Evolutionary conservation across 2,329 filamentous ascomycete genomes (phyloP), one percentile per base, ranked within the genome.

Genomic region (Cordyceps farinosa): DNA sequence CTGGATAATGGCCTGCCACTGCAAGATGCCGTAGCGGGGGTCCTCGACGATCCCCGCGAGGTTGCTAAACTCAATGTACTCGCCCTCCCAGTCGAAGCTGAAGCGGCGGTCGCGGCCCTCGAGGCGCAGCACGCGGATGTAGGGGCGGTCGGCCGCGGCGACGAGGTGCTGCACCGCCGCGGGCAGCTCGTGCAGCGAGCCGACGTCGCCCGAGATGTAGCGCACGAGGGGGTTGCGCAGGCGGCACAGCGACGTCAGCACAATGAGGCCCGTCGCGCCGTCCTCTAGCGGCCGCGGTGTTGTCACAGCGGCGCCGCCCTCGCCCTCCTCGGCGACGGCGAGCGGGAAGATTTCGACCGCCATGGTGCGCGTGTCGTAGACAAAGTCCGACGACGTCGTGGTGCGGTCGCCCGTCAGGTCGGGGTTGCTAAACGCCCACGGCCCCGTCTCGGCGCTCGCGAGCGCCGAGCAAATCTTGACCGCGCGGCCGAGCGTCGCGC

Each of bases 171-270:
- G 45, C 2, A 68, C 64, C 0, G 64, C 5, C 0, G 70, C 59
- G 0, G 77, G 71, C 0, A 80, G 63, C 1, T 70, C 51, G 38
- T 78, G 77, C 0, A 81, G 45, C 0, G 77, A 79, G 0, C 75
- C 77, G 1, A 80, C 29, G 34, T 81, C 79, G 0, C 78, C 78
- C 0, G 75, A 77, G 3, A 78, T 63, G 58, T 80, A 81, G 34
- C 79, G 75, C 1, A 81, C 70, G 0, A 81, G 67, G 0, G 79
- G 79, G 11, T 82, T 77, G 0, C 77, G 73, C 2, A 79, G 65
- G 1, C 77, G 73, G 29, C 74, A 71, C 0, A 81, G 70, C 0
- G 75, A 79, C 0, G 79, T 81, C 48, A 79, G 76, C 1, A 76
- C 74, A 17, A 81, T 68, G 1, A 77, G 65, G 0, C 79, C 78